Conservation (phyloP, 108 stramenopile genomes). For the Nannochloropsis oceanica region DNA sequence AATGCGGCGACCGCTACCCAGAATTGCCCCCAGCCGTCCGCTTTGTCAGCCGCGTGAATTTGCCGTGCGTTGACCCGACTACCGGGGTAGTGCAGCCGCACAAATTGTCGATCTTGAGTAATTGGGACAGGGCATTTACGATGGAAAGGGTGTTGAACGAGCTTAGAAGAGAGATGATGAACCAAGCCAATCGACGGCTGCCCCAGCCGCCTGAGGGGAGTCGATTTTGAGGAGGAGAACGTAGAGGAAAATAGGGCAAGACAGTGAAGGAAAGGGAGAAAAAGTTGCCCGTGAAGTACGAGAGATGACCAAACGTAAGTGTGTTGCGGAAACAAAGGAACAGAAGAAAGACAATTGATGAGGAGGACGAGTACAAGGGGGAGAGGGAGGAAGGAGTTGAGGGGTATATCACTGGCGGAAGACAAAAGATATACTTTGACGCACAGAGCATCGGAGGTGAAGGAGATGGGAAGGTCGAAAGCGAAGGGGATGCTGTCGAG, state of each 20-base stretch:
- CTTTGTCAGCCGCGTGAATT: conserved; percentile 82
- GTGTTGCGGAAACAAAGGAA: too few relatives aligned
- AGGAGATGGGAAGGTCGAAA: too few relatives aligned
- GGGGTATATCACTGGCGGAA: too few relatives aligned
- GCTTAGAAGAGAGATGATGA: conserved; percentile 36
- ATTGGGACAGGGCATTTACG: conserved; percentile 8
- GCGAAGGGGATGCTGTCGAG: too few relatives aligned
- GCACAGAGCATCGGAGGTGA: too few relatives aligned
- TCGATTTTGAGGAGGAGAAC: conserved; percentile 18
- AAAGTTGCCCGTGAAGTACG: not conserved
- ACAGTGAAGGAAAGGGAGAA: not conserved
- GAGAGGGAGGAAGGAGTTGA: too few relatives aligned
- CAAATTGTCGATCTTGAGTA: not conserved
- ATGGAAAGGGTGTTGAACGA: conserved; percentile 30
- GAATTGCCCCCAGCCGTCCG: conserved; percentile 65
- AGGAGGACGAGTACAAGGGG: too few relatives aligned
- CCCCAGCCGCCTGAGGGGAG: conserved; percentile 39
- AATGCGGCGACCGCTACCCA: conserved; percentile 77
- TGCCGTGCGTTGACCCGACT: conserved; percentile 67
- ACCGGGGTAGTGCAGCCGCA: conserved; percentile 18
- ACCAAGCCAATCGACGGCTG: conserved; percentile 31
- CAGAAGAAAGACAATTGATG: too few relatives aligned
- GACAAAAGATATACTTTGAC: too few relatives aligned
- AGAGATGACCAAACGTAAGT: too few relatives aligned
- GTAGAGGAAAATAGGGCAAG: not conserved